Percentiles rank a stretch among this genome's conserved stretches.
phyloP scores from a whole-genome alignment of 768 basidiomycete species.

The Lactarius akahatsu region DNA sequence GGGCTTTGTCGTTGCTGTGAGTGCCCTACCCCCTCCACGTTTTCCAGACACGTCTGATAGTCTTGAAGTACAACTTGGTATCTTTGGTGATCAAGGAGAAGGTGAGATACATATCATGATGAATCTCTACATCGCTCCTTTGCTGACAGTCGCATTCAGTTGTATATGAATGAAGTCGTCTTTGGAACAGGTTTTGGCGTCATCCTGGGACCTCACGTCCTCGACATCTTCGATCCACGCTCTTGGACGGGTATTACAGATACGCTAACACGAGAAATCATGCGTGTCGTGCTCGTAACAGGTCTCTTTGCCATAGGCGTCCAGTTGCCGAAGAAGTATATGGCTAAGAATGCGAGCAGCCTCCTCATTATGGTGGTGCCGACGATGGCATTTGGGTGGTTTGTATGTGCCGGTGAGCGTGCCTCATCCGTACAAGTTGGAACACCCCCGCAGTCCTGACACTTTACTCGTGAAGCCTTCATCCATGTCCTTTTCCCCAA shows the following conservation, averaged over 20 bases:
- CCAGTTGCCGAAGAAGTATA: slow-evolving; percentile 84
- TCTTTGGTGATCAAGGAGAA: slow-evolving; percentile 84
- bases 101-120: slow-evolving; percentile 46
- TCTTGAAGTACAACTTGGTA: slow-evolving; percentile 72
- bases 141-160: slow-evolving; percentile 37
- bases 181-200: slow-evolving; percentile 75
- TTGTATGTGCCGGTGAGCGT: slow-evolving; percentile 62
- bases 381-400: slow-evolving; percentile 85
- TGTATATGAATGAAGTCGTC: slow-evolving; percentile 93
- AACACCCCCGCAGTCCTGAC: background rate
- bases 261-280: slow-evolving; percentile 81
- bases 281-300: slow-evolving; percentile 83
- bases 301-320: slow-evolving; percentile 95
- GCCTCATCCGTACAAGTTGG: background rate
- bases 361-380: slow-evolving; percentile 73
- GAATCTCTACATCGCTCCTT: background rate
- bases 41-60: slow-evolving; percentile 6
- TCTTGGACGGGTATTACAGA: slow-evolving; percentile 59
- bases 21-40: slow-evolving; percentile 19
- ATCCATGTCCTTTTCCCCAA: slow-evolving; percentile 71
- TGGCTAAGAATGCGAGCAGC: slow-evolving; percentile 73
- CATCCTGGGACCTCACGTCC: slow-evolving; percentile 69
- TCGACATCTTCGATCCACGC: slow-evolving; percentile 72
- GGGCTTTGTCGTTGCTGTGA: slow-evolving; percentile 50
- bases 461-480: slow-evolving; percentile 43